A percentile compares a stretch with the other conserved stretches of the same genome.
Conservation (phyloP, 139 green algal species). For the Chlamydomonas sphaeroides region DNA sequence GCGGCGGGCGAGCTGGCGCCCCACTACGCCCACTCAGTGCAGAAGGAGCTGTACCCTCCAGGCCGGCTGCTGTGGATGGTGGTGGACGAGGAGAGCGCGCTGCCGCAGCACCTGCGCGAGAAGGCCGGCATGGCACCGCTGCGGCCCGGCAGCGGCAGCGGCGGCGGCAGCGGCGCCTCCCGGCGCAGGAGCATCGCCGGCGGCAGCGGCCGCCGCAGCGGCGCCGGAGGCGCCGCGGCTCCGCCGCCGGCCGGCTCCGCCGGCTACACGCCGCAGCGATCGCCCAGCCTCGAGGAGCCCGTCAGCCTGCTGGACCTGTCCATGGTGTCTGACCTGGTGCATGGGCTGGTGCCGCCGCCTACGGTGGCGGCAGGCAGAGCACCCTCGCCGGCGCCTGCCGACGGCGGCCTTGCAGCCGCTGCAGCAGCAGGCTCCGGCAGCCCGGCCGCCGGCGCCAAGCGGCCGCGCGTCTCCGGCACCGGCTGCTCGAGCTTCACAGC, state of each 20-base stretch:
- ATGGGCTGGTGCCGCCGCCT: neutral
- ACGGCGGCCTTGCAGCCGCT: neutral
- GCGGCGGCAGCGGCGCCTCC: too few species aligned
- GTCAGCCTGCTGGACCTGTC: conserved; percentile 20
- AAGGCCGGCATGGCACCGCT: neutral
- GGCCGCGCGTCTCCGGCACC: too few species aligned
- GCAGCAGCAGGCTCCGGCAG: too few species aligned
- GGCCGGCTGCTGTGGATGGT: conserved; percentile 40
- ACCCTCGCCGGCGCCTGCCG: neutral
- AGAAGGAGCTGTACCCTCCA: conserved; percentile 42
- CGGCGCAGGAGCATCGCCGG: too few species aligned
- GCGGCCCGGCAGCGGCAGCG: too few species aligned
- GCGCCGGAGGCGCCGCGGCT: neutral
- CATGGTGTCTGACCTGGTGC: conserved; percentile 5
- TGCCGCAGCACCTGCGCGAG: neutral
- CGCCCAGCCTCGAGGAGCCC: neutral
- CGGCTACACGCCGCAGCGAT: too few species aligned
- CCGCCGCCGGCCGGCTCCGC: too few species aligned
- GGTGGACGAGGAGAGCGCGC: neutral
- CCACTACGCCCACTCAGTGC: conserved; percentile 15
- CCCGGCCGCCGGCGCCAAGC: neutral
- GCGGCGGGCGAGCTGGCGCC: neutral
- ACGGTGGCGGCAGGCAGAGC: neutral
- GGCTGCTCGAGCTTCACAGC: too few species aligned
- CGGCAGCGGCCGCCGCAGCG: neutral